These are phyloP conservation scores for Mycosphaerella sp. DNA, from an alignment of 2,329 filamentous ascomycete genomes.

Conservation along the genomic window DNA sequence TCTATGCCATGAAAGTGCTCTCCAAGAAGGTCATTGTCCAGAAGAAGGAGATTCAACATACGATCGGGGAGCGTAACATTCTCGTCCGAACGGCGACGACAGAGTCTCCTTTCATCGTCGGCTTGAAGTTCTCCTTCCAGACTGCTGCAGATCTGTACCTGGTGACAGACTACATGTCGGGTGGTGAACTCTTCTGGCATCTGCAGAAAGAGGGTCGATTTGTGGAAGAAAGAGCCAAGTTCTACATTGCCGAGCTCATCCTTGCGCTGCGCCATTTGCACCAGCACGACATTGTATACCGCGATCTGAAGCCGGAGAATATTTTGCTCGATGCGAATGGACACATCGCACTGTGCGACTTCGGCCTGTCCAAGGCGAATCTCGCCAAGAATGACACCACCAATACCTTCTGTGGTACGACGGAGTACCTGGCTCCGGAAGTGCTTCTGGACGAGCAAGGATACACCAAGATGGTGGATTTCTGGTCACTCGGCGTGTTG, in stretches of 20 bases:
- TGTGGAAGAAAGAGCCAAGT: conserved; percentile 89
- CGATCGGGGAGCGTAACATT: conserved; percentile 93
- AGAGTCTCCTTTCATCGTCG: conserved; percentile 95
- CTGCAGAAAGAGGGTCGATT: conserved; percentile 95
- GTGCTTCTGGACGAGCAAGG: conserved; percentile 92
- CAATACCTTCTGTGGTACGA: conserved; percentile 98
- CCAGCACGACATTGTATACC: conserved; percentile 95
- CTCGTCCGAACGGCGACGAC: conserved; percentile 91
- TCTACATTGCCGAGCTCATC: conserved; percentile 97
- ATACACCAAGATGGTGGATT: conserved; percentile 99
- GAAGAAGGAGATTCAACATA: conserved; percentile 98
- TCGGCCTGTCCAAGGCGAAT: conserved; percentile 95
- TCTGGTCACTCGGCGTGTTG: conserved; percentile 95
- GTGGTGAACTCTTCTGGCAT: conserved; percentile 97
- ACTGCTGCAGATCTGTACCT: conserved; percentile 93
- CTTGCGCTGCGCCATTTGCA: conserved; percentile 91
- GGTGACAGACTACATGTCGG: conserved; percentile 99
- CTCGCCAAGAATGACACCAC: conserved; percentile 95
- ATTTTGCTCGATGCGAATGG: conserved; percentile 95
- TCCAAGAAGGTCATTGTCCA: conserved; percentile 99
- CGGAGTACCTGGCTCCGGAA: conserved; percentile 93
- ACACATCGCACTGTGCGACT: conserved; percentile 95
- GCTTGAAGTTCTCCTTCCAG: conserved; percentile 97
- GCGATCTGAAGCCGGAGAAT: conserved; percentile 95
- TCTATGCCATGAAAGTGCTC: conserved; percentile 98